A percentile compares a stretch with the other conserved stretches of the same genome.
These are phyloP conservation scores for Penicillium sp. DNA, from an alignment of 2,329 filamentous ascomycete species.

Conservation along the genomic window DNA sequence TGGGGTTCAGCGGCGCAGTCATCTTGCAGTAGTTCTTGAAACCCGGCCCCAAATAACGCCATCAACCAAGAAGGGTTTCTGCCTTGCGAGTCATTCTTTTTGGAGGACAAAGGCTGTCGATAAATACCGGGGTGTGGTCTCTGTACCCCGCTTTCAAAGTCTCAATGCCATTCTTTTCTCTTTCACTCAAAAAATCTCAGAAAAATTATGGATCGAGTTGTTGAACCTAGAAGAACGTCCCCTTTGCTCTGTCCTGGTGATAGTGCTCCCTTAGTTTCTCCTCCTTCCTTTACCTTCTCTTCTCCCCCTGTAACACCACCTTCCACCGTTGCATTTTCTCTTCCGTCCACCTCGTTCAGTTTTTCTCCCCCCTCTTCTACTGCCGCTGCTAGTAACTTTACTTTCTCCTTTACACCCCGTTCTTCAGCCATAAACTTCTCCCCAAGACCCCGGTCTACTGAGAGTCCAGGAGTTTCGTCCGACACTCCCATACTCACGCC, in stretches of 20 bases:
- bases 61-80: not conserved
- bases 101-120: not conserved
- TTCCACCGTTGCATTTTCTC: not conserved
- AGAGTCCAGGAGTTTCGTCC: not conserved
- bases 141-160: not conserved
- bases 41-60: not conserved
- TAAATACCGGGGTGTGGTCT: not conserved
- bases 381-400: not conserved
- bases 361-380: not conserved
- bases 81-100: constrained; percentile 1
- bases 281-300: not conserved
- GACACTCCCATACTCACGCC: not conserved
- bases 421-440: not conserved
- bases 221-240: not conserved
- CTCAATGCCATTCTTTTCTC: not conserved
- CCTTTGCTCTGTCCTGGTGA: not conserved
- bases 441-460: not conserved
- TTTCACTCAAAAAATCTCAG: not conserved
- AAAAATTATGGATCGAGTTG: not conserved
- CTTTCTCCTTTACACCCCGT: not conserved
- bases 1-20: constrained; percentile 2
- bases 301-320: not conserved
- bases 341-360: not conserved
- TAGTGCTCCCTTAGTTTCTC: not conserved
- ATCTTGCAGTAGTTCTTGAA: not conserved